These are phyloP conservation scores for Penicillium psychrofluorescens DNA, from an alignment of 495 filamentous ascomycete species.

Conservation along the genomic window DNA sequence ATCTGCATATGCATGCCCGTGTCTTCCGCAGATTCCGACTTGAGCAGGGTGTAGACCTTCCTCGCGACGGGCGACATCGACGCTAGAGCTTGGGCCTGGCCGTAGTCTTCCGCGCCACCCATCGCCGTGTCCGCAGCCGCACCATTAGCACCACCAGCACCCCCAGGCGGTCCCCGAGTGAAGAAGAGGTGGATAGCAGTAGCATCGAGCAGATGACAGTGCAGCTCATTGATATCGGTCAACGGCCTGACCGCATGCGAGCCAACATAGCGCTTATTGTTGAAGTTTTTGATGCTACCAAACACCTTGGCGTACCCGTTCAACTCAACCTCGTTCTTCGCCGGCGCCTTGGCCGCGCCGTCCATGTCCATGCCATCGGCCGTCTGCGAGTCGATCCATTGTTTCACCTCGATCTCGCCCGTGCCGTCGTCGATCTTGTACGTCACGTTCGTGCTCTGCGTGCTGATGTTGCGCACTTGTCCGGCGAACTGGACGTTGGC, in stretches of 20 bases:
- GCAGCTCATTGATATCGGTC: conserved; percentile 82
- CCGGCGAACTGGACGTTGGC: conserved; percentile 69
- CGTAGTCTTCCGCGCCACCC: conserved; percentile 34
- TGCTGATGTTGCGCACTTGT: conserved; percentile 77
- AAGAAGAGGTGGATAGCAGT: conserved; percentile 80
- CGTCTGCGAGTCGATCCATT: conserved; percentile 67
- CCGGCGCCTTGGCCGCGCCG: conserved; percentile 19
- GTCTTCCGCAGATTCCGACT: conserved; percentile 55
- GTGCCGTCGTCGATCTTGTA: conserved; percentile 96
- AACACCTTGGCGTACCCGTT: conserved; percentile 77
- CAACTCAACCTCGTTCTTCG: conserved; percentile 46
- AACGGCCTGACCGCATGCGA: conserved; percentile 76
- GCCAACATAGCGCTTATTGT: conserved; percentile 69
- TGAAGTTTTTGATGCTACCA: conserved; percentile 70
- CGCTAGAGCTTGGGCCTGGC: conserved; percentile 29
- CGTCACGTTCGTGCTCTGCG: conserved; percentile 83
- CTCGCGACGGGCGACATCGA: conserved; percentile 48
- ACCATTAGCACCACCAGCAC: conserved; percentile 16
- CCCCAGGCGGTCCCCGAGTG: conserved; percentile 61
- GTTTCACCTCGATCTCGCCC: conserved; percentile 84
- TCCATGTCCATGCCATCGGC: conserved; percentile 44
- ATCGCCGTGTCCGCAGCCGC: conserved; percentile 30
- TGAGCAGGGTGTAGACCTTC: conserved; percentile 62
- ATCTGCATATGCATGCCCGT: conserved; percentile 75
- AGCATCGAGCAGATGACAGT: conserved; percentile 82